These are phyloP conservation scores for Amphichorda felina DNA, from an alignment of 2,329 filamentous ascomycete species.

Conservation along the genomic window DNA sequence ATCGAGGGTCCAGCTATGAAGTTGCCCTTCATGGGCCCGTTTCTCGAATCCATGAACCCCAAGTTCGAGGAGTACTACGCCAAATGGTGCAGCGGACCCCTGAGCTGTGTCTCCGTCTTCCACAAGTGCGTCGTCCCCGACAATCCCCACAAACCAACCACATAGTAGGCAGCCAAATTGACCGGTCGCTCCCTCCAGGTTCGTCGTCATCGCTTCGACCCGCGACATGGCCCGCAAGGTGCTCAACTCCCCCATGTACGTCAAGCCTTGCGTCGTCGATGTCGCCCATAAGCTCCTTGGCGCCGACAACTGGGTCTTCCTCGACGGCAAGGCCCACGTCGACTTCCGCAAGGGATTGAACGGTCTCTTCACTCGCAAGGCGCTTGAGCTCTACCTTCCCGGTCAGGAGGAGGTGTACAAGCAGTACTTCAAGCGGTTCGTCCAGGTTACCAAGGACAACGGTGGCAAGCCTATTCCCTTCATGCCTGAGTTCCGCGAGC, in stretches of 20 bases:
- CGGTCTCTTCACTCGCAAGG: constrained; percentile 82
- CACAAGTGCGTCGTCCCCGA: constrained; percentile 91
- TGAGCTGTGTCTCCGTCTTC: constrained; percentile 97
- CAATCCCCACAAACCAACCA: no score
- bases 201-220: constrained; percentile 91
- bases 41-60: constrained; percentile 82
- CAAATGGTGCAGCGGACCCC: constrained; percentile 82
- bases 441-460: constrained; percentile 61
- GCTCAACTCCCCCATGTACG: constrained; percentile 84
- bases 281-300: constrained; percentile 88
- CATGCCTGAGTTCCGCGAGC: constrained; percentile 85
- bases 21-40: constrained; percentile 85
- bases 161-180: no score
- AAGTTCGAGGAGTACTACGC: constrained; percentile 83
- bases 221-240: constrained; percentile 94
- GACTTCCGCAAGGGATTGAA: constrained; percentile 97
- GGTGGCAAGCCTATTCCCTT: constrained; percentile 68
- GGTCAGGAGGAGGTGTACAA: constrained; percentile 89
- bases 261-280: constrained; percentile 95
- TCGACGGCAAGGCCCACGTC: constrained; percentile 89
- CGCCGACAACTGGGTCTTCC: constrained; percentile 89
- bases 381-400: constrained; percentile 79
- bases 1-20: constrained; percentile 69
- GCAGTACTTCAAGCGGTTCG: constrained; percentile 69
- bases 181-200: constrained; percentile 42